These are phyloP conservation scores for Ogataea chonburiensis DNA, from an alignment of 805 yeast genomes.

Conservation along the genomic window DNA sequence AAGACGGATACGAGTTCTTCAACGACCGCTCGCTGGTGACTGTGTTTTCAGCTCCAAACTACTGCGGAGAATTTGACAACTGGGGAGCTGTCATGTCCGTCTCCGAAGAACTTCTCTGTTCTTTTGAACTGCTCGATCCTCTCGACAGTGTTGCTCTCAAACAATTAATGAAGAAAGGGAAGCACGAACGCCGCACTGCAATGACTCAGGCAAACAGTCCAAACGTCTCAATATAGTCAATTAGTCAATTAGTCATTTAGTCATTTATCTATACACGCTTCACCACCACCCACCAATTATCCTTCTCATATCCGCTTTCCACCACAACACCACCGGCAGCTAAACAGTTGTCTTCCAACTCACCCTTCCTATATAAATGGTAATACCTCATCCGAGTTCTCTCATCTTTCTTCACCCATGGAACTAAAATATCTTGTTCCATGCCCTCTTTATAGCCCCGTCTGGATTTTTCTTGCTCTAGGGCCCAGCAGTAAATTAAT, in stretches of 20 bases:
- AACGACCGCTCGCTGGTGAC: conserved; percentile 71
- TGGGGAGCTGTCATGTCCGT: conserved; percentile 99
- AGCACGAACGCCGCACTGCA: conserved; percentile 75
- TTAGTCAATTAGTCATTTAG: no score
- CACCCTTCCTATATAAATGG: conserved; percentile 84
- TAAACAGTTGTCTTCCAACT: conserved; percentile 66
- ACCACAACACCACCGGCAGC: conserved; percentile 70
- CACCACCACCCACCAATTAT: conserved; percentile 85
- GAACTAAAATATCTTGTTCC: conserved; percentile 92
- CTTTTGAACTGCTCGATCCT: conserved; percentile 92
- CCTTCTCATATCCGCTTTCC: conserved; percentile 82
- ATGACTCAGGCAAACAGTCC: conserved; percentile 27
- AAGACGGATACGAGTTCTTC: conserved; percentile 76
- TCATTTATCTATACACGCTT: conserved; percentile 29
- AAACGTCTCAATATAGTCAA: conserved; percentile 9
- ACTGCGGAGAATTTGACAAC: conserved; percentile 83
- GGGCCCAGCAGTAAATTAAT: conserved; percentile 92
- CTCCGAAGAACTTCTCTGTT: conserved; percentile 85
- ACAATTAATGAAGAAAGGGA: conserved; percentile 93
- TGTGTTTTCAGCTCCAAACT: conserved; percentile 73
- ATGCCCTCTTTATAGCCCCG: conserved; percentile 90
- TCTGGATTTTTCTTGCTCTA: conserved; percentile 84
- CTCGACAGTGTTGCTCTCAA: conserved; percentile 89
- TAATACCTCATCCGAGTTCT: conserved; percentile 80
- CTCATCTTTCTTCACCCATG: conserved; percentile 69